Evolutionary conservation across 805 yeast species (phyloP), one percentile per base, ranked within the genome.

Genomic region (Metschnikowia noctiluminum): DNA sequence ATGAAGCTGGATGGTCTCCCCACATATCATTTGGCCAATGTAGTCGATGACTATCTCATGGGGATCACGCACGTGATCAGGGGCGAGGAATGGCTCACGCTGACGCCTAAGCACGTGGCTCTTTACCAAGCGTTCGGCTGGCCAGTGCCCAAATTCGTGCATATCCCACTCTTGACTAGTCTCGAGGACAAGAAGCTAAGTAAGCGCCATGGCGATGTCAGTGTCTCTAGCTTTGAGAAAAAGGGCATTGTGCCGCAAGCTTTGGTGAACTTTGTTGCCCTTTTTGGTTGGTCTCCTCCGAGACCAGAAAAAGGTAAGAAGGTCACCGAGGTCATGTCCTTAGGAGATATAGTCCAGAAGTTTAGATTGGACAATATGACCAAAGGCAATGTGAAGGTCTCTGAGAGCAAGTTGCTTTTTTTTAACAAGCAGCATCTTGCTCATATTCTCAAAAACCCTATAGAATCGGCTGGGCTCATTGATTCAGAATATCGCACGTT

Each of bases 61-160:
- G 66, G 81, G 40, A 87, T 94, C 39, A 87, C 97, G 0, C 97
- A 94, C 66, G 99, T 94, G 8, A 82, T 94, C 6, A 76, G 99
- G 56, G 99, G 99, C 32, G 99, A 94, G 62, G 99, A 94, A 65
- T 94, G 99, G 99, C 70, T 94, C 10, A 87, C 96, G 1, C 89
- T 98, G 0, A 94, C 99, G 0, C 96, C 97, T 2, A 92, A 91
- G 59, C 99, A 94, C 61, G 76, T 90, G 40, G 92, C 96, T 0
- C 64, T 94, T 44, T 95, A 94, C 62, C 58, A 77, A 14, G 96
- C 97, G 0, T 85, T 92, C 62, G 89, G 87, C 0, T 92, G 97
- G 97, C 54, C 60, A 0, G 81, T 86, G 0, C 99, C 99, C 0
- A 60, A 74, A 15, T 94, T 81, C 63, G 76, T 87, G n/a, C 99